Evolutionary conservation across 176 grass and related monocot genomes (phyloP).

Genomic region (Musa itinerans): DNA sequence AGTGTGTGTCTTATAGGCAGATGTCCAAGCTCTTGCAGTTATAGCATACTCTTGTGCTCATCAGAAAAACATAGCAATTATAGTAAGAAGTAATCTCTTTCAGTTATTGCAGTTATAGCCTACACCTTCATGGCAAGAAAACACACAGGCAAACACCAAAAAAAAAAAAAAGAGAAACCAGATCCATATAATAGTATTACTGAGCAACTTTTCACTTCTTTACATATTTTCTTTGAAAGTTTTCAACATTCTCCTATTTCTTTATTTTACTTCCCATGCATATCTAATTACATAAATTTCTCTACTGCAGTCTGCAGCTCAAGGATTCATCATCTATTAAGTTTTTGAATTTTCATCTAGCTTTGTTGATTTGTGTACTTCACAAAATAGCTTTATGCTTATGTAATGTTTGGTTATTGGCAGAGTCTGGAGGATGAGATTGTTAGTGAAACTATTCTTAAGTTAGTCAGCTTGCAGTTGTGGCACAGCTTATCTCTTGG

Average conservation of each 20-base stretch:
- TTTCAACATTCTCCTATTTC: background rate
- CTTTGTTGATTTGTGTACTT: background rate
- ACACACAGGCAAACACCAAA: no score
- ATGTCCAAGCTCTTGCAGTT: no score
- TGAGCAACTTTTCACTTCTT: background rate
- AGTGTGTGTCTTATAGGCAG: no score
- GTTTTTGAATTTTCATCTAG: background rate
- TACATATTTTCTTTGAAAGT: background rate
- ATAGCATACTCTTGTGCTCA: no score
- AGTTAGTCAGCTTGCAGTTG: constrained; percentile 80
- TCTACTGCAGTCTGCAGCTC: background rate
- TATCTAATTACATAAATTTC: background rate
- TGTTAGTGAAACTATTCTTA: constrained; percentile 78
- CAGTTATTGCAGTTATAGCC: no score
- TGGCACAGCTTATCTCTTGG: constrained; percentile 86
- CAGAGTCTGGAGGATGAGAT: constrained; percentile 95
- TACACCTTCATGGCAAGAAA: no score
- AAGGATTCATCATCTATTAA: background rate
- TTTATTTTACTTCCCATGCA: background rate
- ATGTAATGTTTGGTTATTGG: constrained; percentile 7
- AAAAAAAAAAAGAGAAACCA: no score
- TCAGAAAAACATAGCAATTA: no score
- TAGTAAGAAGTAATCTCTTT: no score
- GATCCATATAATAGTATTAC: background rate
- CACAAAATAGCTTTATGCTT: background rate